Base-by-base conservation (phyloP, 1,284 basidiomycete species). In the Fomes fomentarius region DNA sequence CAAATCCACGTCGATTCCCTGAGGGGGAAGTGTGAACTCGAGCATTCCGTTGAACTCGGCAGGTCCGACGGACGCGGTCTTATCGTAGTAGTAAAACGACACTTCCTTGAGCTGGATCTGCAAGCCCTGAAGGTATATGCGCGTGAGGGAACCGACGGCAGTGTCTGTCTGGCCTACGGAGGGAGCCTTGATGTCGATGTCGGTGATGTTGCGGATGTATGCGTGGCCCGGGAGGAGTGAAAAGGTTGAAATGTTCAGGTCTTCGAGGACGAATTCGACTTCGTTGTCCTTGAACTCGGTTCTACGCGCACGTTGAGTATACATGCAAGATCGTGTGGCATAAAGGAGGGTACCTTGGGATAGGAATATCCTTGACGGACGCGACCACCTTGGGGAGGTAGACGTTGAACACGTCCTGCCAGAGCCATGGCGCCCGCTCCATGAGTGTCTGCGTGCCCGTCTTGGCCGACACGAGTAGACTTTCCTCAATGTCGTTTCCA, bases 71-170 rank as follows among this genome's bases (percentile, higher is more conserved):
- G 75, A 63, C 3, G 81, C 71, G 0, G 68, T 72, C 62, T 85
- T 83, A 68, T 89, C 85, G 34, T 76, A 77, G 69, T 86, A 88
- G 69, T 79, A 89, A 73, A 89, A 89, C 0, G 87, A 87, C 0
- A 89, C 77, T 37, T 89, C 82, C 52, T 76, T 72, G 37, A 89
- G 76, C 11, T 72, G 63, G 21, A 89, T 75, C 60, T 86, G 85
- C 0, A 89, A 66, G 1, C 83, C 87, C 57, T 85, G 82, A 15
- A 84, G 69, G 39, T 79, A 80, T 22, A 89, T 72, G 42, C 85
- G 84, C 0, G 85, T 88, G 54, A 86, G 75, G 0, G 83, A 76
- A 40, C 85, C 84, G 30, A 87, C 67, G 0, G 80, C 68, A 3
- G 82, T 81, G 41, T 73, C 74, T 0, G 67, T 68, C 8, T 74